Base-by-base conservation (phyloP, 768 basidiomycete species). In the Mycena vulgaris region DNA sequence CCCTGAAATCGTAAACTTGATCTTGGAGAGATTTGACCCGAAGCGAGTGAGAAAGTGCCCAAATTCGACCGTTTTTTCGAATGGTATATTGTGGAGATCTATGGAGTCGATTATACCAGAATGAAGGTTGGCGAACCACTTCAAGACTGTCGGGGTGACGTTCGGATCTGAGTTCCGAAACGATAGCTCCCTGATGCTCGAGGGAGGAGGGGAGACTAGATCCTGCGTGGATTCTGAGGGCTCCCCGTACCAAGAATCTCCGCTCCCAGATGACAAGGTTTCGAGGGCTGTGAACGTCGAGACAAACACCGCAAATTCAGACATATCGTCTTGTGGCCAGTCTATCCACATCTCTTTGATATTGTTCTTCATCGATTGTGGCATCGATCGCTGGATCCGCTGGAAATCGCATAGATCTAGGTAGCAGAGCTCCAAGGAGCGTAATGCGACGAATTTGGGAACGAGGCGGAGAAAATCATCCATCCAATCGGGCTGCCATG, bases 111-210 rank as follows among this genome's bases (percentile, higher is more conserved):
- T 63, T 51, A 52, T 40, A 37, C 61, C 49, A 17, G 61, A 52
- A 63, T 63, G 61, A 19, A 25, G 61, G 17, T 51, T 25, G 39
- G 30, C 37, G 25, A 52, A 61, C 47, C 60, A 61, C n/a, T 49
- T 48, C 59, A 61, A 25, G 35, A 63, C 2, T 5, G 23, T 56
- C 17, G 53, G 49, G 23, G 35, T 14, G 35, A 37, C 35, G 35
- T 37, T 14, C 35, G 35, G 35, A 37, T 37, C 35, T 14, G 14
- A 7, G 35, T 6, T 14, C 35, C 8, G 14, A 37, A 37, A 37
- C 14, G 35, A 37, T 37, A 37, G 35, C 35, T 37, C 14, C 35
- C 35, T 37, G 35, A n/a, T n/a, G n/a, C n/a, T n/a, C n/a, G n/a
- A n/a, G n/a, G n/a, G n/a, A n/a, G n/a, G n/a, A n/a, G n/a, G 35